Percentiles rank a stretch among this genome's conserved stretches.
phyloP scores from a whole-genome alignment of 2,329 filamentous ascomycete genomes.

The Penicillium brasilianum region DNA sequence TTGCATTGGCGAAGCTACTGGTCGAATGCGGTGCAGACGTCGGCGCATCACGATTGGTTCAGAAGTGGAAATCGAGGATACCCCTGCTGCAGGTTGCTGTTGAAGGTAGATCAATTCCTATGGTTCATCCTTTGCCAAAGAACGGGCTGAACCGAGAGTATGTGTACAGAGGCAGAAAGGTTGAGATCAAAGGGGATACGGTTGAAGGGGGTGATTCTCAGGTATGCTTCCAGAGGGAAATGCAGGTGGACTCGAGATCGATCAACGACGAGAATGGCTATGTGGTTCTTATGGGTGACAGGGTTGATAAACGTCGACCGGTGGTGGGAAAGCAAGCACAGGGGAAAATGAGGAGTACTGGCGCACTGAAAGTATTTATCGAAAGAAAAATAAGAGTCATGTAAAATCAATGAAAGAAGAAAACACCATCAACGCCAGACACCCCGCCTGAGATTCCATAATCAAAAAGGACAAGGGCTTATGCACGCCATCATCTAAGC shows the following conservation, averaged over 20 bases:
- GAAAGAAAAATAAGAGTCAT: not conserved
- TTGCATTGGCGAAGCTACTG: not conserved
- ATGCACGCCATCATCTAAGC: not conserved
- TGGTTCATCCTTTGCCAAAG: not conserved
- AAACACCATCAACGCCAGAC: conserved; percentile 36
- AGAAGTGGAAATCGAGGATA: not conserved
- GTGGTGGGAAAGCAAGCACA: not conserved
- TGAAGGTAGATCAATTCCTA: not conserved
- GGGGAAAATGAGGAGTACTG: not conserved
- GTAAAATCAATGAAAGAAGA: conserved; percentile 12
- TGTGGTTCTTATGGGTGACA: not conserved
- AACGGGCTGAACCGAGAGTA: not conserved
- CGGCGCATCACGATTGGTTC: not conserved
- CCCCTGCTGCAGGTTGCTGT: not conserved
- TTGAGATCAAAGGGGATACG: not conserved
- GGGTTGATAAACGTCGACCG: not conserved
- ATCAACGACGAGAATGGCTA: not conserved
- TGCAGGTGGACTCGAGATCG: no score
- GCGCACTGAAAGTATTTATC: not conserved
- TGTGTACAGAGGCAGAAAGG: not conserved
- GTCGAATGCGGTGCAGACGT: not conserved
- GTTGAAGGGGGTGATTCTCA: not conserved
- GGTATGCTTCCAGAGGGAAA: not conserved
- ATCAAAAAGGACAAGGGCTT: conserved; percentile 10
- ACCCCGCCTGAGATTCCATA: conserved; percentile 32